phyloP scores from a whole-genome alignment of 768 basidiomycete genomes.

The Pleurotus djamor region DNA sequence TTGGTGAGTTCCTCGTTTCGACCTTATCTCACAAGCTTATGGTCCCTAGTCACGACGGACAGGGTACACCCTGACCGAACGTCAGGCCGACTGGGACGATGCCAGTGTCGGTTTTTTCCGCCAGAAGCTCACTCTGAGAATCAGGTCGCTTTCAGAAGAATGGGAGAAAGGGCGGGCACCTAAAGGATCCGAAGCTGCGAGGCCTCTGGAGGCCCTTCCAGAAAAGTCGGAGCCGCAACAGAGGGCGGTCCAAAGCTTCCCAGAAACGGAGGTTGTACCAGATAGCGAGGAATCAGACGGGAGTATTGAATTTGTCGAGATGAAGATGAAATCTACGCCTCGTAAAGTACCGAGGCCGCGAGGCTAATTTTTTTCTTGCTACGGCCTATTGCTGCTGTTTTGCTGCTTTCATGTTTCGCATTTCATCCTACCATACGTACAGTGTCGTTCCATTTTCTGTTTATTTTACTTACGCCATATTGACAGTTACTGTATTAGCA shows the following conservation, averaged over 20 bases:
- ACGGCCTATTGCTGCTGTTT: background rate
- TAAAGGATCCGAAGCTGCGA: constrained; percentile 30
- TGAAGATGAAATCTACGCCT: constrained; percentile 19
- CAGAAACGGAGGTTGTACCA: background rate
- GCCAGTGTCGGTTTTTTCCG: constrained; percentile 44
- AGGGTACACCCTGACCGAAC: constrained; percentile 24
- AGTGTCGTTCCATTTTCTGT: background rate
- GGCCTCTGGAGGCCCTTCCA: constrained; percentile 19
- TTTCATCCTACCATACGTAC: too few species aligned
- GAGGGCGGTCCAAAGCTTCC: background rate
- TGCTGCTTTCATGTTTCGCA: background rate
- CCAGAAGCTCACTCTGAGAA: constrained; percentile 37
- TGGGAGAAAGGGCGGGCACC: constrained; percentile 48
- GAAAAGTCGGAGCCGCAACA: background rate
- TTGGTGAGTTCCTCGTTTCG: constrained; percentile 25
- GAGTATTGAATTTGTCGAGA: constrained; percentile 41
- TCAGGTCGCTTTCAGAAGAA: constrained; percentile 45
- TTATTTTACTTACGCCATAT: background rate
- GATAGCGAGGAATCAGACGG: constrained; percentile 31
- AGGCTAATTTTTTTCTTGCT: background rate
- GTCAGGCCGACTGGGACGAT: constrained; percentile 52
- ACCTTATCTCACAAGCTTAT: constrained; percentile 3
- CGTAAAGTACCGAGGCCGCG: background rate
- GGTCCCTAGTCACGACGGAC: constrained; percentile 24
- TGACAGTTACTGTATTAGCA: background rate